Conservation (phyloP, 1,284 basidiomycete species). For the Ceratobasidium papillatum region DNA sequence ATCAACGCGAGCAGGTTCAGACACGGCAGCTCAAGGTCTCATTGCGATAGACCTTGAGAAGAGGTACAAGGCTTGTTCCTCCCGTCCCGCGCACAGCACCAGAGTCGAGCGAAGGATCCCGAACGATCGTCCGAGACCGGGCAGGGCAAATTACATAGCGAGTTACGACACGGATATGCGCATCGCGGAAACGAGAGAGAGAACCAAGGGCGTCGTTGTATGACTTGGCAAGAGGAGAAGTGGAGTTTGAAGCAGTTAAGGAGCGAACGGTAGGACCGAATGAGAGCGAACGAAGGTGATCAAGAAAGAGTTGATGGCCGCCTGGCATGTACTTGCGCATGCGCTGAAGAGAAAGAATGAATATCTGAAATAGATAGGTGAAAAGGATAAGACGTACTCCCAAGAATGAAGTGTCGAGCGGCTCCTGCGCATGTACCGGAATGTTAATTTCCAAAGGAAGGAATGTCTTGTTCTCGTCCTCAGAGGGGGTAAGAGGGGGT, state of each 20-base stretch:
- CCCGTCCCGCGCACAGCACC: constrained; percentile 55
- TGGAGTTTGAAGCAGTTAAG: constrained; percentile 47
- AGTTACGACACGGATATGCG: constrained; percentile 61
- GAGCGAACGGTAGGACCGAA: constrained; percentile 49
- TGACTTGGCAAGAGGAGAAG: constrained; percentile 51
- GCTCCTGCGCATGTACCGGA: not conserved
- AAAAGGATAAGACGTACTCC: not conserved
- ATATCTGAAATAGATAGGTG: not conserved
- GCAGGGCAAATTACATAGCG: constrained; percentile 57
- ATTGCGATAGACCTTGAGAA: constrained; percentile 53
- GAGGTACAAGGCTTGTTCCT: constrained; percentile 58
- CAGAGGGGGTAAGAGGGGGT: constrained; percentile 23
- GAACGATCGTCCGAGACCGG: constrained; percentile 43
- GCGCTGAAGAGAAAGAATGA: constrained; percentile 52
- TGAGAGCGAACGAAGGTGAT: constrained; percentile 54
- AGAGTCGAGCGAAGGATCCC: constrained; percentile 40
- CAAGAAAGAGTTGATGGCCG: constrained; percentile 61
- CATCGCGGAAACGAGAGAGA: constrained; percentile 84
- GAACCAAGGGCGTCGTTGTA: constrained; percentile 80
- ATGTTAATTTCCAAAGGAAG: constrained; percentile 19
- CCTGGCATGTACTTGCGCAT: constrained; percentile 62
- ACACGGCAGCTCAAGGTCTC: constrained; percentile 32
- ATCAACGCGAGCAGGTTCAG: constrained; percentile 9
- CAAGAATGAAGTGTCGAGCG: constrained; percentile 36
- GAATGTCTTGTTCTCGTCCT: constrained; percentile 8